Base-by-base conservation (phyloP, 1,284 basidiomycete genomes). In the Moesziomyces parantarcticus region DNA sequence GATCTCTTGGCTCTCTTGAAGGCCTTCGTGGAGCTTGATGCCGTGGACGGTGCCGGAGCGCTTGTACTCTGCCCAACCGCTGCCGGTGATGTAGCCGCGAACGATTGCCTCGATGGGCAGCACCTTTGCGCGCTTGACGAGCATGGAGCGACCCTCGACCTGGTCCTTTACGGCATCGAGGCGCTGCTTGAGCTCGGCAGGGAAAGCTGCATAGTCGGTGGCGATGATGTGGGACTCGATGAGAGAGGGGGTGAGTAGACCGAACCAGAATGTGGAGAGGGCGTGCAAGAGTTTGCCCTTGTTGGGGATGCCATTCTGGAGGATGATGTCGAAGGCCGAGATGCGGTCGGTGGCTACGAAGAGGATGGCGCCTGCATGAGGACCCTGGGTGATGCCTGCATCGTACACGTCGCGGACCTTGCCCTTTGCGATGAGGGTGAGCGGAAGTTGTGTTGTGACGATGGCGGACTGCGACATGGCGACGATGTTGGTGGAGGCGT, bases 31-130 rank as follows among this genome's bases (percentile, higher is more conserved):
- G 54, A 97, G 86, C 18, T 86, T 82, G 47, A 97, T 93, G 5
- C 92, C 92, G 80, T 99, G 96, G 14, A 97, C 91, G 0, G 94
- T 98, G 43, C 92, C 90, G 1, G 87, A 88, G 84, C 90, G 91
- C 85, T 92, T 90, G 86, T 99, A 99, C 85, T 99, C 97, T 1
- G 88, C 86, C 94, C 94, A 99, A 8, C 92, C 97, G 23, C 94
- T 97, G 92, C 95, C 95, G 26, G 96, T 93, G 65, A 99, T 88
- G 85, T 99, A 99, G 5, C 96, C 96, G 65, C 97, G 87, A 16
- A 99, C 96, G 78, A 99, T 99, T 3, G 92, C 94, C 85, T 99
- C 97, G n/a, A 99, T 88, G 46, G 93, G 93, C 29, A 99, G 87
- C 18, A 99, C 92, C 81, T 91, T 88, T 9, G 94, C 95, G 79